Conservation (phyloP, 495 filamentous ascomycete genomes). For the Cercophora samala region DNA sequence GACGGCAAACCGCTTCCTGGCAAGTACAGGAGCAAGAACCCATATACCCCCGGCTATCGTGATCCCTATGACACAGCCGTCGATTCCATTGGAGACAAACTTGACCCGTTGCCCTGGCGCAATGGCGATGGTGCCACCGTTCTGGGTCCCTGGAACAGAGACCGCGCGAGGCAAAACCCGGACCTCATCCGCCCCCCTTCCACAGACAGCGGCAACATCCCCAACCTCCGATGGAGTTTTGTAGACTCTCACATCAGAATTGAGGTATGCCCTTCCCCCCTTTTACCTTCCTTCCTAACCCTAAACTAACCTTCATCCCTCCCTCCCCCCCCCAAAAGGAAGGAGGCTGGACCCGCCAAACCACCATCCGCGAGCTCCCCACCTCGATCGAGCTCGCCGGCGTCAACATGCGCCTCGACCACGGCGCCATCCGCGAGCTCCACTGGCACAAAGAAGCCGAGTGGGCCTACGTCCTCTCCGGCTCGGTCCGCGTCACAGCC, state of each 20-base stretch:
- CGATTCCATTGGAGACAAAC: conserved; percentile 54
- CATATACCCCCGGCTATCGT: conserved; percentile 44
- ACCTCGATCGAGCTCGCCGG: conserved; percentile 59
- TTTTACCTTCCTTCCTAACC: background rate
- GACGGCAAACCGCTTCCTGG: conserved; percentile 44
- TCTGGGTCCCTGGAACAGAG: conserved; percentile 62
- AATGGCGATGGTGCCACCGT: conserved; percentile 62
- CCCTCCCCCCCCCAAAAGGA: conserved; percentile 40
- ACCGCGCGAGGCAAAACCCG: conserved; percentile 60
- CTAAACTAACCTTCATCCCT: background rate
- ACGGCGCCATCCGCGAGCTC: conserved; percentile 66
- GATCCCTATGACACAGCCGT: conserved; percentile 48
- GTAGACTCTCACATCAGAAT: conserved; percentile 64
- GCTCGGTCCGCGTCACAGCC: conserved; percentile 58
- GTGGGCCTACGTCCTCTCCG: conserved; percentile 64
- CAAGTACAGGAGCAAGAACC: conserved; percentile 38
- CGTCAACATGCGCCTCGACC: conserved; percentile 65
- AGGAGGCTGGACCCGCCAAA: conserved; percentile 66
- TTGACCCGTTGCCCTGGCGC: conserved; percentile 62
- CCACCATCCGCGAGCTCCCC: conserved; percentile 58
- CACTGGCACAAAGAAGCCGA: conserved; percentile 74
- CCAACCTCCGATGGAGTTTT: conserved; percentile 66
- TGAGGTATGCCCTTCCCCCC: conserved; percentile 42
- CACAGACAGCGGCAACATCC: conserved; percentile 60
- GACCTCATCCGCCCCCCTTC: conserved; percentile 62